Evolutionary conservation across 225 moss, liverwort and hornwort genomes (phyloP).

Genomic region (Bryum argenteum): DNA sequence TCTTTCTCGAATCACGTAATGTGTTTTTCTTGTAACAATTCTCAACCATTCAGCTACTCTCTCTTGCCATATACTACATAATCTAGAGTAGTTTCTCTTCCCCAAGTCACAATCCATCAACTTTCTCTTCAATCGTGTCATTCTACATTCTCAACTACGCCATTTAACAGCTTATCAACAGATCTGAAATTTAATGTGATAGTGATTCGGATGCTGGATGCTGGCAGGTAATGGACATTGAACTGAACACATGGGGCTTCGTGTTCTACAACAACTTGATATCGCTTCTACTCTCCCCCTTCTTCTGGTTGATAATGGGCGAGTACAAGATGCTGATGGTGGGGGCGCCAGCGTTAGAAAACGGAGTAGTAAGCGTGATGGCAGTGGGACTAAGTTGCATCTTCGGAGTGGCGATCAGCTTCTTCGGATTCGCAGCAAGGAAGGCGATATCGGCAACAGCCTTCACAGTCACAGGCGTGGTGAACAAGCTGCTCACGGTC

Average conservation of each 20-base stretch:
- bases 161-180: no score
- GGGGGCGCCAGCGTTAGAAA: conserved; percentile 28
- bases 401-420: conserved; percentile 58
- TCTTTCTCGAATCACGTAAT: no score
- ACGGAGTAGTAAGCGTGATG: conserved; percentile 30
- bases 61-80: no score
- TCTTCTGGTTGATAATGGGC: conserved; percentile 49
- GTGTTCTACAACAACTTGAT: conserved; percentile 58
- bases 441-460: conserved; percentile 61
- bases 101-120: no score
- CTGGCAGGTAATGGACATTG: conserved; percentile 37
- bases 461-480: conserved; percentile 61
- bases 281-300: conserved; percentile 49
- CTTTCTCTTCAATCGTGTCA: no score
- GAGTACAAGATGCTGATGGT: conserved; percentile 48
- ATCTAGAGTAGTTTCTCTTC: no score
- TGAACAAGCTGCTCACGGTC: conserved; percentile 64
- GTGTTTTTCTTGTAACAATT: no score
- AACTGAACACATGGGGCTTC: conserved; percentile 60
- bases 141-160: no score
- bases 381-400: conserved; percentile 53
- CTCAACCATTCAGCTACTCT: no score
- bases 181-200: no score
- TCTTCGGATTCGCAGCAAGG: conserved; percentile 61
- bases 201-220: no score